Evolutionary conservation across 2,329 filamentous ascomycete species (phyloP).

Genomic region (Zymoseptoria tritici): DNA sequence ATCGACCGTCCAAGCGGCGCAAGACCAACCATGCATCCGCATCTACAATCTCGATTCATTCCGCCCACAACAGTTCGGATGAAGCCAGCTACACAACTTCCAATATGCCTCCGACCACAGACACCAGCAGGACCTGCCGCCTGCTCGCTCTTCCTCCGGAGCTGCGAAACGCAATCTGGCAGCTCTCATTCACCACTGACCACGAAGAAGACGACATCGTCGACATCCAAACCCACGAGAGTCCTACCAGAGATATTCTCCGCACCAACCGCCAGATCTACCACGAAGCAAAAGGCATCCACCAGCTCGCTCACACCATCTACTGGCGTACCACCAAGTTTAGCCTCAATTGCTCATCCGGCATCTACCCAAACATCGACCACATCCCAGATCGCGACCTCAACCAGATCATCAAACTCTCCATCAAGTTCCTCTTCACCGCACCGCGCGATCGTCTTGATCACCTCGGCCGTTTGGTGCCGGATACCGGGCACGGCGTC

Average conservation of each 20-base stretch:
- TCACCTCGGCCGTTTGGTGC: background rate
- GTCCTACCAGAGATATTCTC: background rate
- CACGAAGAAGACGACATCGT: background rate
- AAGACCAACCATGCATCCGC: too few species aligned
- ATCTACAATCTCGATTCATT: too few species aligned
- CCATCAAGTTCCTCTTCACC: background rate
- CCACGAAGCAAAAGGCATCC: background rate
- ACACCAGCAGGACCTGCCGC: background rate
- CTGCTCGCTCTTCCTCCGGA: background rate
- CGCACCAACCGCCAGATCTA: background rate
- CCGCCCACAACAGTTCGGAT: too few species aligned
- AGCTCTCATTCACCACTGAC: background rate
- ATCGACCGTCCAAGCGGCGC: too few species aligned
- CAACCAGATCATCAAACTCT: background rate
- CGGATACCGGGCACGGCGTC: background rate
- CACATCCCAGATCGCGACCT: background rate
- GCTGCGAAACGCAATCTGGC: too few species aligned
- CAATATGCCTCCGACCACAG: background rate
- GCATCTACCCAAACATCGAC: background rate
- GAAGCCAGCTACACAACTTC: background rate
- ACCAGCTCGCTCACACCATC: background rate
- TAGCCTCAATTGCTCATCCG: background rate
- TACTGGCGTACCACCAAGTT: background rate
- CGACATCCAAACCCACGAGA: background rate
- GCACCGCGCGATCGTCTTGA: background rate